Evolutionary conservation across 2,329 filamentous ascomycete genomes (phyloP).

Genomic region (Nemania sp.): DNA sequence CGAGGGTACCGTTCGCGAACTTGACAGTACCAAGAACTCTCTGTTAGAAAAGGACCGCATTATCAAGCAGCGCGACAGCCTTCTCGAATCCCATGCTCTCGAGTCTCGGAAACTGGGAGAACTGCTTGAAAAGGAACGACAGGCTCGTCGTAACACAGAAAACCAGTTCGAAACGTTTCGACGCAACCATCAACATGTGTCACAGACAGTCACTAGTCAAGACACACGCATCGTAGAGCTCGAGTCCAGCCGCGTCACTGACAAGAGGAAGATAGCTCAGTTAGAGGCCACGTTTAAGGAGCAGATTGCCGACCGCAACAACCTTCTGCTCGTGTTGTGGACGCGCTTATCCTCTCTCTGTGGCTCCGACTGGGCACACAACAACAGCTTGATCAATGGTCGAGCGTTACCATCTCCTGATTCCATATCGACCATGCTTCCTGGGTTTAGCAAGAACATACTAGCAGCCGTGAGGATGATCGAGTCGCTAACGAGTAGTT

Average conservation of each 20-base stretch:
- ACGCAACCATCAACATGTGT: slow-evolving; percentile 83
- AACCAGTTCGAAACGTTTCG: slow-evolving; percentile 86
- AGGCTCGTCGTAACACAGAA: slow-evolving; percentile 82
- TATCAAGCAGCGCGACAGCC: slow-evolving; percentile 83
- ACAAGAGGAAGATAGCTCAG: slow-evolving; percentile 74
- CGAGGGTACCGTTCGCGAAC: slow-evolving; percentile 79
- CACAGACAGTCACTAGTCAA: slow-evolving; percentile 82
- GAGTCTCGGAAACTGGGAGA: slow-evolving; percentile 85
- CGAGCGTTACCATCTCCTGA: slow-evolving; percentile 82
- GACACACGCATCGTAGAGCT: slow-evolving; percentile 85
- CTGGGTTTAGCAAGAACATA: slow-evolving; percentile 88
- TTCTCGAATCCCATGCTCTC: slow-evolving; percentile 86
- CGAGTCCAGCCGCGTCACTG: slow-evolving; percentile 76
- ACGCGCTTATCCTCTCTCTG: slow-evolving; percentile 84
- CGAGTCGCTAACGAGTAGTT: slow-evolving; percentile 76
- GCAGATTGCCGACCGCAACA: slow-evolving; percentile 87
- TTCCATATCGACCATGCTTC: slow-evolving; percentile 81
- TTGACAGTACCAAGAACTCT: slow-evolving; percentile 76
- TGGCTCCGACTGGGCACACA: slow-evolving; percentile 88
- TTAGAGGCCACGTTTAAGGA: slow-evolving; percentile 84
- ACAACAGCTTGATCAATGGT: slow-evolving; percentile 86
- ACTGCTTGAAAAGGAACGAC: slow-evolving; percentile 87
- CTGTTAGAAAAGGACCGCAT: slow-evolving; percentile 89
- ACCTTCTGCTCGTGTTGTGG: slow-evolving; percentile 86
- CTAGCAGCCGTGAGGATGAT: slow-evolving; percentile 85